Conservation (phyloP, 2,329 filamentous ascomycete genomes). For the Pseudogymnoascus sp. region DNA sequence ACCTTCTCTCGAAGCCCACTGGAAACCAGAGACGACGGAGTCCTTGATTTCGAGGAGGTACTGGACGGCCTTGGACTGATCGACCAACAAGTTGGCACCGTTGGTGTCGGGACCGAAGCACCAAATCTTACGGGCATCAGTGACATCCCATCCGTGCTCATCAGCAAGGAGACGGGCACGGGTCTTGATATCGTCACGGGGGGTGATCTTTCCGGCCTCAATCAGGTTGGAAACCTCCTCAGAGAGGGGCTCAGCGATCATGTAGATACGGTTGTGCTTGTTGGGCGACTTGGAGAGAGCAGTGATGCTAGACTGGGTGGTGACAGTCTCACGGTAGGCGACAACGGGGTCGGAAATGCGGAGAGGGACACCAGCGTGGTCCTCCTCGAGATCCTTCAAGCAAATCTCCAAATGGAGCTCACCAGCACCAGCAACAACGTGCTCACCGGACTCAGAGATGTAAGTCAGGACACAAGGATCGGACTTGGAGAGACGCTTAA, state of each 20-base stretch:
- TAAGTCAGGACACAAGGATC: slow-evolving; percentile 93
- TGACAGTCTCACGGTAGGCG: slow-evolving; percentile 95
- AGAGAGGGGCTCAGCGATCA: slow-evolving; percentile 79
- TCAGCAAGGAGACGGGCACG: slow-evolving; percentile 94
- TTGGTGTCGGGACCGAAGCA: slow-evolving; percentile 97
- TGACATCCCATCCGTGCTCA: slow-evolving; percentile 98
- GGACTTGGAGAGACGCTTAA: slow-evolving; percentile 99
- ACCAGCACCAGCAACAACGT: slow-evolving; percentile 98
- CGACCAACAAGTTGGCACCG: slow-evolving; percentile 95
- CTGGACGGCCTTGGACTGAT: slow-evolving; percentile 99
- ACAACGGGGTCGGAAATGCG: slow-evolving; percentile 97
- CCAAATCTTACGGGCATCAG: slow-evolving; percentile 99
- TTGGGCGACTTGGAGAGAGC: slow-evolving; percentile 99
- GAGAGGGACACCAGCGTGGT: slow-evolving; percentile 97
- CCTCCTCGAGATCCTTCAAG: slow-evolving; percentile 99
- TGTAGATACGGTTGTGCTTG: slow-evolving; percentile 99
- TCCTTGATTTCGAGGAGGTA: slow-evolving; percentile 99
- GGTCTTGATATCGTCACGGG: slow-evolving; percentile 97
- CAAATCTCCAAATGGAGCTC: slow-evolving; percentile 99
- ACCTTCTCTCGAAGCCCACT: slow-evolving; percentile 98
- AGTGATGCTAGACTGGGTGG: slow-evolving; percentile 77
- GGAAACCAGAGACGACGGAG: slow-evolving; percentile 98
- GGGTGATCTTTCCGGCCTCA: slow-evolving; percentile 81
- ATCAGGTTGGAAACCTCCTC: slow-evolving; percentile 91
- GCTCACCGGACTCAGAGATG: slow-evolving; percentile 90